Evolutionary conservation across 345 rosid genomes (phyloP).

Genomic region (Schrenkiella parvula): DNA sequence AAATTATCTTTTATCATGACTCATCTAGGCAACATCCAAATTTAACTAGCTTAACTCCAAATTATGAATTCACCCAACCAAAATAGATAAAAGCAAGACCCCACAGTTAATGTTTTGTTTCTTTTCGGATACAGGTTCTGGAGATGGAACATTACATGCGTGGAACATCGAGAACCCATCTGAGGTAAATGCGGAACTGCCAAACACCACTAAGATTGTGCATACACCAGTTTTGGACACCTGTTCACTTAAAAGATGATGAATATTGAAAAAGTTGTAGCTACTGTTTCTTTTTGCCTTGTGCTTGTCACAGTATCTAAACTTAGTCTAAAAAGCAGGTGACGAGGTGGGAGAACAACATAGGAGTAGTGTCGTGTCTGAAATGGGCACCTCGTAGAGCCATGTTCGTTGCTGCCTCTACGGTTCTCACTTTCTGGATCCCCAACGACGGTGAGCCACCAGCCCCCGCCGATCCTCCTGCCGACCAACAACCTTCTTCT

Average conservation of each 20-base stretch:
- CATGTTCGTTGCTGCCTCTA: conserved; percentile 84
- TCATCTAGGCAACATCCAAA: not conserved
- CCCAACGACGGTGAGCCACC: conserved; percentile 47
- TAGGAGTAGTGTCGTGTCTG: conserved; percentile 75
- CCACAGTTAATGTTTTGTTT: conserved; percentile 7
- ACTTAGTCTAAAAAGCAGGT: conserved; percentile 41
- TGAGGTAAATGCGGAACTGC: conserved; percentile 51
- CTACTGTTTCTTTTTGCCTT: not conserved
- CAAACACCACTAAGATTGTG: not conserved
- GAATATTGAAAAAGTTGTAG: not conserved
- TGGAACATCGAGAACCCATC: conserved; percentile 72
- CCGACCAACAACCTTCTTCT: conserved; percentile 14
- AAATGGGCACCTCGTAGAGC: conserved; percentile 96
- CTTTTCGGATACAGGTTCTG: conserved; percentile 55
- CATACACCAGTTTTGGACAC: not conserved
- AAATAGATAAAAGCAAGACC: not conserved
- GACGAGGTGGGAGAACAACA: conserved; percentile 71
- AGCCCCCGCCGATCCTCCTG: conserved; percentile 14
- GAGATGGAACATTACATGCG: conserved; percentile 88
- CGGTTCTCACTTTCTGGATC: conserved; percentile 90
- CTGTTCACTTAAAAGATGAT: not conserved
- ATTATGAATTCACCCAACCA: no score
- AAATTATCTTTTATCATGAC: not conserved
- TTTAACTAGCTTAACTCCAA: conserved; percentile 1
- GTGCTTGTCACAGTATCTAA: conserved; percentile 7